Conservation (phyloP, 306 rosid genomes). For the Pyrus bretschneideri region DNA sequence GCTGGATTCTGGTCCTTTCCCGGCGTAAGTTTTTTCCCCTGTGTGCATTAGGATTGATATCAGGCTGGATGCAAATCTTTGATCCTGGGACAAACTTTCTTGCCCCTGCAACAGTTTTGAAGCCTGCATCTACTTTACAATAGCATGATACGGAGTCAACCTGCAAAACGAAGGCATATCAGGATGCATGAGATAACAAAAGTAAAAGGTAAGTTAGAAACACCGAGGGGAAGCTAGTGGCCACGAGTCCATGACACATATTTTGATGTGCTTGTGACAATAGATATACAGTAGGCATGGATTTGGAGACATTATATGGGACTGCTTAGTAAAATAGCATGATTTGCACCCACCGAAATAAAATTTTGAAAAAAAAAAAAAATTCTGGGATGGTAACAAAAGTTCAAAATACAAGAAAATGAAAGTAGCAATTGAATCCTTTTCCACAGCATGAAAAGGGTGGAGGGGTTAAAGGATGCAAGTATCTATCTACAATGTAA, state of each 20-base stretch:
- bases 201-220: neutral
- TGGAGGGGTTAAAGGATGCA: neutral
- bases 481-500: neutral
- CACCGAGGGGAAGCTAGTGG: neutral
- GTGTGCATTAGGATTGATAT: conserved; percentile 91
- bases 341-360: neutral
- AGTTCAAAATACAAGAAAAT: neutral
- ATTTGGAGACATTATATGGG: neutral
- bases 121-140: conserved; percentile 92
- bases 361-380: neutral
- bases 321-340: neutral
- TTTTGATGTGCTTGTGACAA: neutral
- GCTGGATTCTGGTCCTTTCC: conserved; percentile 84
- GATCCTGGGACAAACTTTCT: conserved; percentile 95
- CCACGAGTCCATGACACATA: neutral
- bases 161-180: conserved; percentile 43
- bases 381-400: neutral
- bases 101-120: conserved; percentile 95
- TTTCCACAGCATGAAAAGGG: neutral
- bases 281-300: neutral
- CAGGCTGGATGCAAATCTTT: conserved; percentile 93
- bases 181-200: conserved; percentile 13
- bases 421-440: neutral
- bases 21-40: conserved; percentile 62
- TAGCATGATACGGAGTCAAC: conserved; percentile 98